phyloP scores from a whole-genome alignment of 495 filamentous ascomycete species.

The Pyrenula aspistea region DNA sequence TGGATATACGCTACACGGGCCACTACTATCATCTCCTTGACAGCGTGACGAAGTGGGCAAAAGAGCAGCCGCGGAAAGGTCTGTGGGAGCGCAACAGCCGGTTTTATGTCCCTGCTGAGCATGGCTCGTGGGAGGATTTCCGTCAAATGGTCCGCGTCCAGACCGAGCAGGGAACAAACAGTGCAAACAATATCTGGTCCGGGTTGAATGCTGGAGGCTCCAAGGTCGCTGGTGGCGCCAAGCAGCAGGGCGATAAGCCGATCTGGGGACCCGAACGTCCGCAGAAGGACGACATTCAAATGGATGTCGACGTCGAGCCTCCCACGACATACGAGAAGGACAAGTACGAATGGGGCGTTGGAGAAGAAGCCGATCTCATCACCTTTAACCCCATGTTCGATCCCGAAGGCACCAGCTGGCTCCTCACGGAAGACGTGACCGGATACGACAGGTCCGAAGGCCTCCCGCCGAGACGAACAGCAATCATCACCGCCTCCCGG shows the following conservation, averaged over 20 bases:
- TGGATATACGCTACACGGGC: conserved; percentile 93
- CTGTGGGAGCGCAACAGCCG: conserved; percentile 88
- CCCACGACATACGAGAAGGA: conserved; percentile 63
- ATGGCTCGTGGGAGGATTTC: conserved; percentile 90
- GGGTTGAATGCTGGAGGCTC: conserved; percentile 23
- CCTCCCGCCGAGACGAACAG: conserved; percentile 67
- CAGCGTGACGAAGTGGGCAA: conserved; percentile 62
- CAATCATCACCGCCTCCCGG: conserved; percentile 77
- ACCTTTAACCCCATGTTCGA: conserved; percentile 92
- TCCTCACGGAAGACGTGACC: conserved; percentile 75
- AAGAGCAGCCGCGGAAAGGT: conserved; percentile 73
- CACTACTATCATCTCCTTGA: conserved; percentile 88
- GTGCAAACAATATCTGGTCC: conserved; percentile 61
- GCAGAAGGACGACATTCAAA: conserved; percentile 48
- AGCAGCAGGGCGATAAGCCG: conserved; percentile 49
- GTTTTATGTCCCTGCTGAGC: conserved; percentile 82
- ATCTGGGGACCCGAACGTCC: conserved; percentile 83
- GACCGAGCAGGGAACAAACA: conserved; percentile 67
- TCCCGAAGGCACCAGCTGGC: conserved; percentile 79
- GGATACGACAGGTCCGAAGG: conserved; percentile 65
- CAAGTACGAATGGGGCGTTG: conserved; percentile 77
- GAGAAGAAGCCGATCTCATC: conserved; percentile 86
- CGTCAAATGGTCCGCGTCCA: conserved; percentile 84
- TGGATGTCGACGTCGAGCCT: conserved; percentile 58
- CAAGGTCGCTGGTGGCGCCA: conserved; percentile 24